Percentiles rank a stretch among this genome's conserved stretches.
Evolutionary conservation across 73 alveolate species (phyloP).

Genomic region (Durusdinium trenchii): DNA sequence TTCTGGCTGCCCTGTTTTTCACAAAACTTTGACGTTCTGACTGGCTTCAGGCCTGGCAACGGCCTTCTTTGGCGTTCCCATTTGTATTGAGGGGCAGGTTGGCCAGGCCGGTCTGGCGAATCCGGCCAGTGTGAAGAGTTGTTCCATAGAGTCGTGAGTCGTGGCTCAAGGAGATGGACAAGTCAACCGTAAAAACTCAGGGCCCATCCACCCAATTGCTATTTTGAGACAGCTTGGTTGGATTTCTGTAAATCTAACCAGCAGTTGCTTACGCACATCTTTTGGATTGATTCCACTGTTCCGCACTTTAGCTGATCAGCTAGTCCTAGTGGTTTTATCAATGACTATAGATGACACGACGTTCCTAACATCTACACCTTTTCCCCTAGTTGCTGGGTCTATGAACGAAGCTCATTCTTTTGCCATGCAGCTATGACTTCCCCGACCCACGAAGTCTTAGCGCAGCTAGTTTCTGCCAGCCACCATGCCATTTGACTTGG

Average conservation of each 20-base stretch:
- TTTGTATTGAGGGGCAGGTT: background rate
- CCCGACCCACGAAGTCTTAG: too few relatives aligned
- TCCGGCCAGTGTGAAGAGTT: background rate
- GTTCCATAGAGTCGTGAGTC: background rate
- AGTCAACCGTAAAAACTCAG: too few relatives aligned
- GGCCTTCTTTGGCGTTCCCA: slow-evolving; percentile 46
- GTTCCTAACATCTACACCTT: too few relatives aligned
- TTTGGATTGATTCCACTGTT: too few relatives aligned
- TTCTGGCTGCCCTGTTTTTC: background rate
- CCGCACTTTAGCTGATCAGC: too few relatives aligned
- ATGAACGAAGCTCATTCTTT: too few relatives aligned
- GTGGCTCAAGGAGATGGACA: background rate
- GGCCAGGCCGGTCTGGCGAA: background rate
- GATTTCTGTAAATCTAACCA: background rate
- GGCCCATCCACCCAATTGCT: background rate
- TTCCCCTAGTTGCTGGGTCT: too few relatives aligned
- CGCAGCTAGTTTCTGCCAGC: background rate
- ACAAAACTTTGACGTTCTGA: background rate
- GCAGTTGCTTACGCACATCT: background rate
- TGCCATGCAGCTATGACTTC: too few relatives aligned
- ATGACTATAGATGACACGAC: too few relatives aligned
- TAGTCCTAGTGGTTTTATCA: too few relatives aligned
- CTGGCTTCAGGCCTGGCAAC: slow-evolving; percentile 23
- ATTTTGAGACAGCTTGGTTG: background rate
- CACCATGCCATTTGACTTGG: background rate